phyloP scores from a whole-genome alignment of 164 flowering plant species.

The Umbilicus rupestris region DNA sequence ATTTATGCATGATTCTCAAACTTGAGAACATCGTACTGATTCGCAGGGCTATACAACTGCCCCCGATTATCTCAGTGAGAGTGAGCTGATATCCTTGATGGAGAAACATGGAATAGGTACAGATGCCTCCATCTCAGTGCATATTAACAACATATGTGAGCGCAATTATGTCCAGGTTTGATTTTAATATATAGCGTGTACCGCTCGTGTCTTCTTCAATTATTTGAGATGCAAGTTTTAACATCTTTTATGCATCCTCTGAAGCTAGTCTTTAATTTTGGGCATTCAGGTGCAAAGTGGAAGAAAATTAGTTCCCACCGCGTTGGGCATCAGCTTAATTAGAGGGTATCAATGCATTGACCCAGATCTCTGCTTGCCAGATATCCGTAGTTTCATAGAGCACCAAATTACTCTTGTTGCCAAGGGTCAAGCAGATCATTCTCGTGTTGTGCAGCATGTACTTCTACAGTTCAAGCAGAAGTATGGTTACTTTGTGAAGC shows the following conservation, averaged over 20 bases:
- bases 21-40: background rate
- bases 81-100: conserved; percentile 94
- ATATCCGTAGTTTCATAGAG: conserved; percentile 93
- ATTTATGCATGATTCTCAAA: background rate
- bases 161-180: conserved; percentile 91
- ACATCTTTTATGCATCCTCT: background rate
- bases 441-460: conserved; percentile 67
- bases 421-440: conserved; percentile 82
- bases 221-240: background rate
- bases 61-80: conserved; percentile 91
- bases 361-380: conserved; percentile 94
- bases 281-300: conserved; percentile 76
- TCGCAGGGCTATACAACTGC: conserved; percentile 67
- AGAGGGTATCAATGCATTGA: conserved; percentile 92
- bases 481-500: conserved; percentile 65
- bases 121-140: conserved; percentile 95
- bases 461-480: conserved; percentile 67
- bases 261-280: conserved; percentile 7
- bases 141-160: conserved; percentile 93
- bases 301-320: conserved; percentile 79
- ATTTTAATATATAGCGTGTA: background rate
- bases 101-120: conserved; percentile 96
- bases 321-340: conserved; percentile 69
- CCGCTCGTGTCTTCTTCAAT: background rate
- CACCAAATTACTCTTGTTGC: conserved; percentile 91